These are phyloP conservation scores for Naegleria lovaniensis DNA, from an alignment of 208 protist species.

Conservation along the genomic window DNA sequence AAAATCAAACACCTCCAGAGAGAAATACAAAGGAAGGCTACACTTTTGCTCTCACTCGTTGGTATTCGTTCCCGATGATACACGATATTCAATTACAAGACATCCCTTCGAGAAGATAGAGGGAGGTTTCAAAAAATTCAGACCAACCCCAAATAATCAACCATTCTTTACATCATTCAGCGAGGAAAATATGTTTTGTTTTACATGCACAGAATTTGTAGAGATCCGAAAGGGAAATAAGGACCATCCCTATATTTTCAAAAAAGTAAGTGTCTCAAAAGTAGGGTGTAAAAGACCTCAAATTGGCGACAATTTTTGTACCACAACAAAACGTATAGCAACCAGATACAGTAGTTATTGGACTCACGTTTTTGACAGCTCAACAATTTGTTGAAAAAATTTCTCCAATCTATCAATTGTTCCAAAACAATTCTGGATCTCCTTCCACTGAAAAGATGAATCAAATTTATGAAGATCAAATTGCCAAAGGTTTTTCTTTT, in stretches of 20 bases:
- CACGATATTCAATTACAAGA: not conserved
- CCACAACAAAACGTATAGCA: not conserved
- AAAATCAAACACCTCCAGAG: not conserved
- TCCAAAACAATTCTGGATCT: not conserved
- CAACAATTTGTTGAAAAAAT: conserved; percentile 15
- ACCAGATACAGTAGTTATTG: not conserved
- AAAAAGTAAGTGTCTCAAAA: not conserved
- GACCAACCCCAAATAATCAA: not conserved
- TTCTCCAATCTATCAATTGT: not conserved
- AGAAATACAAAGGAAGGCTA: not conserved
- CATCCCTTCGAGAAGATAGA: not conserved
- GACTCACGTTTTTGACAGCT: not conserved
- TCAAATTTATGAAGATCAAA: conserved; percentile 25
- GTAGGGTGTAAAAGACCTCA: too few species aligned
- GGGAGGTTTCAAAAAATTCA: not conserved
- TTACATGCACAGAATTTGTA: not conserved
- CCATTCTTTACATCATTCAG: not conserved
- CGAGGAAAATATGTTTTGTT: not conserved
- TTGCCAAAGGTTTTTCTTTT: conserved; percentile 5
- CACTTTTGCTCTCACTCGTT: conserved; percentile 24
- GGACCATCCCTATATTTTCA: conserved; percentile 10
- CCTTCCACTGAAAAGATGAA: not conserved
- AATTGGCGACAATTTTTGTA: too few species aligned
- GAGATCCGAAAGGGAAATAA: not conserved
- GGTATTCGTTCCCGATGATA: conserved; percentile 20